These are phyloP conservation scores for Stephania yunnanensis DNA, from an alignment of 164 flowering plant species.

Conservation along the genomic window DNA sequence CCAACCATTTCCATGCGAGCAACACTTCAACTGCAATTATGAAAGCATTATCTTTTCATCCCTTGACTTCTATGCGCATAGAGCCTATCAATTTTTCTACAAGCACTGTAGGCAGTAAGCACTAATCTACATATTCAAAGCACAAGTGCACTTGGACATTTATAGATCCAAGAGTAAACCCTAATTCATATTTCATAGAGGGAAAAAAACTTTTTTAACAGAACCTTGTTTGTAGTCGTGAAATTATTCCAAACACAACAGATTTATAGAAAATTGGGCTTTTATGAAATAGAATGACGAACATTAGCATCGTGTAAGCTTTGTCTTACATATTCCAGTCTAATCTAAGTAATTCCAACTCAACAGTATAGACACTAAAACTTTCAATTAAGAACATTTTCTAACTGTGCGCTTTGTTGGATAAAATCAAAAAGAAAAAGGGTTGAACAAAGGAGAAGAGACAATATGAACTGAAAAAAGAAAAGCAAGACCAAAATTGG, in stretches of 20 bases:
- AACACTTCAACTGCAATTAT: not conserved
- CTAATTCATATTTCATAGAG: not conserved
- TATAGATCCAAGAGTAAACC: not conserved
- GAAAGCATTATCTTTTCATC: not conserved
- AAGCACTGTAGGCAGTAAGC: not conserved
- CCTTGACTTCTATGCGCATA: too few relatives aligned
- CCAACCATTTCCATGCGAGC: not conserved
- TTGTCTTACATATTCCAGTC: not conserved
- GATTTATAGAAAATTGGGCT: not conserved
- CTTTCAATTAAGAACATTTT: not conserved
- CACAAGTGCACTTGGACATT: not conserved
- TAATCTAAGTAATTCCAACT: not conserved
- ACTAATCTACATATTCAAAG: too few relatives aligned
- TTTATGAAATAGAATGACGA: not conserved
- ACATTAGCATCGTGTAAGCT: not conserved
- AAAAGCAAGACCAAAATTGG: too few relatives aligned
- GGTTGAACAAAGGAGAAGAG: too few relatives aligned
- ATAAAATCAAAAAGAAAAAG: too few relatives aligned
- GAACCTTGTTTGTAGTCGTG: not conserved
- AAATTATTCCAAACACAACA: not conserved
- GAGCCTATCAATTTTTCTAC: not conserved
- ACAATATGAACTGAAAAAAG: too few relatives aligned
- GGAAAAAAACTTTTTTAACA: not conserved
- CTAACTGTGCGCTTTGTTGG: not conserved
- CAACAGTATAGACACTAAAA: not conserved